Percentiles rank a stretch among this genome's conserved stretches.
Evolutionary conservation across 2,329 filamentous ascomycete species (phyloP).

Genomic region (Exophiala viscosa): DNA sequence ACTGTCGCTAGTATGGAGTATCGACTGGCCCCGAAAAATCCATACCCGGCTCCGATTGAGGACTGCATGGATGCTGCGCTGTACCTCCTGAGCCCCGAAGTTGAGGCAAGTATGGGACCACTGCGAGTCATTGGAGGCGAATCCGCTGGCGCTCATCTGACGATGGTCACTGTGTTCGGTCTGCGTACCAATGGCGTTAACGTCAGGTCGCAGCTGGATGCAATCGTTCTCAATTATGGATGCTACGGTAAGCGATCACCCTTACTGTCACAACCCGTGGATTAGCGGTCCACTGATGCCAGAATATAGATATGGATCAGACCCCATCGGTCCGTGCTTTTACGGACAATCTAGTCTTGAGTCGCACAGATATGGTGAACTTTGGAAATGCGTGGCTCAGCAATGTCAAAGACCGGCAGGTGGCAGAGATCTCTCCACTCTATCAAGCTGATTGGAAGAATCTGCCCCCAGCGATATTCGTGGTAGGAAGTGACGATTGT

Average conservation of each 20-base stretch:
- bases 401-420: background rate
- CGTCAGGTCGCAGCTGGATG: background rate
- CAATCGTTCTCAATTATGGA: background rate
- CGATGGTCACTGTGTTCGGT: background rate
- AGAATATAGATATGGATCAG: background rate
- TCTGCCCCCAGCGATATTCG: background rate
- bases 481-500: background rate
- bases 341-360: background rate
- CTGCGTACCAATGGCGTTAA: background rate
- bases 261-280: too few species aligned
- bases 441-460: background rate
- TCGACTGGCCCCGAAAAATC: slow-evolving; percentile 22
- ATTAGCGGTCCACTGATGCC: too few species aligned
- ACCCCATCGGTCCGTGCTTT: background rate
- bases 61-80: background rate
- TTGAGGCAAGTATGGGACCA: background rate
- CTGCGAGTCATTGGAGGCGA: background rate
- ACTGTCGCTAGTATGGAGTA: slow-evolving; percentile 15
- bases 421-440: background rate
- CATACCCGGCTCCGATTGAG: background rate
- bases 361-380: background rate
- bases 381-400: background rate
- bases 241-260: background rate
- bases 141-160: background rate
- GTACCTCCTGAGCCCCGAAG: background rate